Conservation (phyloP, 306 rosid species). For the Datisca glomerata region DNA sequence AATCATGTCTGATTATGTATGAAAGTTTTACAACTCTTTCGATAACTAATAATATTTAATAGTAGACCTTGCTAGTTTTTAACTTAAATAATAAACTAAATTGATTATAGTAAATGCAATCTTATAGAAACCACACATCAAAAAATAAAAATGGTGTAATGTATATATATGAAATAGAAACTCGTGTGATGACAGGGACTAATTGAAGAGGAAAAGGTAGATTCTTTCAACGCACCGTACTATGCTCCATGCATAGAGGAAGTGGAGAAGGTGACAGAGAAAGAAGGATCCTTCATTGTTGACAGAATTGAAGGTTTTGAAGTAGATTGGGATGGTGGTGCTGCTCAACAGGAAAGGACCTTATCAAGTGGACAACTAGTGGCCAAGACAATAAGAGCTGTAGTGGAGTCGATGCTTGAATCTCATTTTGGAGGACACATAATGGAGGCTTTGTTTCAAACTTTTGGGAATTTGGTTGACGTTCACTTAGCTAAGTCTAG, state of each 20-base stretch:
- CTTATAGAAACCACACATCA: too few species aligned
- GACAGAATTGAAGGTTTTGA: slow-evolving; percentile 22
- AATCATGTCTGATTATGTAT: too few species aligned
- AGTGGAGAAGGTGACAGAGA: slow-evolving; percentile 24
- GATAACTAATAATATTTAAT: too few species aligned
- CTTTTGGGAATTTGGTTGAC: slow-evolving; percentile 22
- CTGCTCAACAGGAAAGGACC: too few species aligned
- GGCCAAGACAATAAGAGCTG: slow-evolving; percentile 52
- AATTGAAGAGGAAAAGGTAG: slow-evolving; percentile 50
- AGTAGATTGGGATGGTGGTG: slow-evolving; percentile 48
- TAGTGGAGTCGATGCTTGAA: slow-evolving; percentile 58
- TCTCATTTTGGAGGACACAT: slow-evolving; percentile 41
- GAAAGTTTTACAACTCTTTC: too few species aligned
- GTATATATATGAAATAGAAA: too few species aligned
- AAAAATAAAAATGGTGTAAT: too few species aligned
- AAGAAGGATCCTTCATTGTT: slow-evolving; percentile 55
- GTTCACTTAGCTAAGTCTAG: slow-evolving; percentile 23
- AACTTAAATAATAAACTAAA: too few species aligned
- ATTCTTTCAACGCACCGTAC: slow-evolving; percentile 63
- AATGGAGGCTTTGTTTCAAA: slow-evolving; percentile 40
- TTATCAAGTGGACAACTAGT: slow-evolving; percentile 30
- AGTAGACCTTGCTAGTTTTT: too few species aligned
- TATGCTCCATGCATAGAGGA: slow-evolving; percentile 62
- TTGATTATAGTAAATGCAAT: too few species aligned
- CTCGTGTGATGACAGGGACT: too few species aligned